Percentiles rank a stretch among this genome's conserved stretches.
Evolutionary conservation across 306 rosid genomes (phyloP).

Genomic region (Cucurbita maxima): DNA sequence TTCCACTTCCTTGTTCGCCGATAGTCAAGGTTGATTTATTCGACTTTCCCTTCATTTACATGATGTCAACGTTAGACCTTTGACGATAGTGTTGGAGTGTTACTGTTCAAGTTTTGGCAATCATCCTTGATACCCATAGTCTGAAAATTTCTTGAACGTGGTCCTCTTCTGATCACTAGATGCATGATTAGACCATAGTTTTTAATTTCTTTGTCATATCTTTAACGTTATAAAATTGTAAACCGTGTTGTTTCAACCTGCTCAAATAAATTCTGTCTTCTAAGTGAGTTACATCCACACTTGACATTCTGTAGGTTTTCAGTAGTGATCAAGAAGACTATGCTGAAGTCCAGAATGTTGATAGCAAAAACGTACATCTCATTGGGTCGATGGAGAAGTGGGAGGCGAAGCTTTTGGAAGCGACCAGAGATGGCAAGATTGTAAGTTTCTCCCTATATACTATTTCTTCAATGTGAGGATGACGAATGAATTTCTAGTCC

Average conservation of each 20-base stretch:
- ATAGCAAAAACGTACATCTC: conserved; percentile 47
- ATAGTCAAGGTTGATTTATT: neutral
- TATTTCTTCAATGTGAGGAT: neutral
- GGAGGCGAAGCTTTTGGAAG: conserved; percentile 63
- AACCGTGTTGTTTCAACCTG: neutral
- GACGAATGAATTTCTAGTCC: neutral
- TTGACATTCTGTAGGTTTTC: conserved; percentile 2
- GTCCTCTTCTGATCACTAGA: neutral
- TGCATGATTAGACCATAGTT: neutral
- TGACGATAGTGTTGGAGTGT: neutral
- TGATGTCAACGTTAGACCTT: neutral
- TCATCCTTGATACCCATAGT: neutral
- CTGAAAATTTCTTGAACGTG: neutral
- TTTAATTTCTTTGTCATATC: neutral
- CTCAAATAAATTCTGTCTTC: neutral
- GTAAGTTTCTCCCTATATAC: conserved; percentile 26
- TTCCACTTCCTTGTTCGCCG: neutral
- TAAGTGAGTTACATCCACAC: conserved; percentile 2
- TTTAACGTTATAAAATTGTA: neutral
- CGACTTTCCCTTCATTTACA: neutral
- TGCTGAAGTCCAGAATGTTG: conserved; percentile 17
- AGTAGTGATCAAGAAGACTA: conserved; percentile 9
- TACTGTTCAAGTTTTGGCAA: neutral
- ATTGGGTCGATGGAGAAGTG: conserved; percentile 49
- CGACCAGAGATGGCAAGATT: conserved; percentile 47